Evolutionary conservation across 2,329 filamentous ascomycete genomes (phyloP), one percentile per base, ranked within the genome.

Genomic region (Aspergillus persii): DNA sequence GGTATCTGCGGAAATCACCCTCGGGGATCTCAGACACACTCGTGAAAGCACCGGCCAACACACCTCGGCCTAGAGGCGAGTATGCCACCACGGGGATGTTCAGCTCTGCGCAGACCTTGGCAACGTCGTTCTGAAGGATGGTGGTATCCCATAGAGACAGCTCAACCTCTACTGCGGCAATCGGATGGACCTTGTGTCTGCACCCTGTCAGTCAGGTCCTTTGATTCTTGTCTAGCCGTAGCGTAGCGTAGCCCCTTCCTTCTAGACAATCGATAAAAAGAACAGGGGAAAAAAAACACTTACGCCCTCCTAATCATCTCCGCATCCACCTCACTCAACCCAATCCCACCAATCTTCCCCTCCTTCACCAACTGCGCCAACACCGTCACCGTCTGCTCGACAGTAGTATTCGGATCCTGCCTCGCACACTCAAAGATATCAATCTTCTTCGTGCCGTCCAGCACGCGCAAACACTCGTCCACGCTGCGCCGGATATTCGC

Each of bases 401-500:
- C 75, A 0, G 80, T 79, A 0, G 74, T 75, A 0, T 78, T 79
- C 26, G 75, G 74, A 65, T 89, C 87, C 54, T 85, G 79, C 36
- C 87, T 78, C 3, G 83, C 82, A 61, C 78, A 82, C 67, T 85
- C 81, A 63, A 88, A 89, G 31, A 86, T 76, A 69, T 89, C 86
- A 55, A 89, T 71, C 66, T 80, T 82, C 73, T 86, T 86, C 62
- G 77, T 79, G n/a, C 83, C 83, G n/a, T 79, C 77, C 9, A 85
- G 69, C n/a, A 81, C 53, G 27, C 69, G 72, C 39, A 88, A 70
- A 65, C 82, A 82, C 57, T 84, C 82, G 57, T 89, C 84, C 47
- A 90, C 76, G 5, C 83, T 86, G 41, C 77, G 78, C 33, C 84
- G 82, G 23, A 88, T 77, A 48, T 78, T 79, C 47, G 82, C 80